phyloP scores from a whole-genome alignment of 208 protist genomes.

The Acanthamoeba healyi region DNA sequence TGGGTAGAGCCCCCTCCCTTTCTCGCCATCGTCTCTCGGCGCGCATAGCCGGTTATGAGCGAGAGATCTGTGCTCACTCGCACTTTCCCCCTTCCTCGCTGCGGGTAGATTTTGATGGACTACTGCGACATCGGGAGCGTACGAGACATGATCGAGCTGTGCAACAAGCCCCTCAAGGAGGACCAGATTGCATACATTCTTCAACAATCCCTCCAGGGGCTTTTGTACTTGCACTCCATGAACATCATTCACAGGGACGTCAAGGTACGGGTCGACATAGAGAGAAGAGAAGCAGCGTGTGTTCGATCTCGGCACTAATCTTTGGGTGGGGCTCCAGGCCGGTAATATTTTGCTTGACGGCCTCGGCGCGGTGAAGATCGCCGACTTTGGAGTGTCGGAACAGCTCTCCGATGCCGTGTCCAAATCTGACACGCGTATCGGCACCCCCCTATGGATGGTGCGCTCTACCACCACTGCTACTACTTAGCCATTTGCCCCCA shows the following conservation, averaged over 20 bases:
- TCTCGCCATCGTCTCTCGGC: too few relatives aligned
- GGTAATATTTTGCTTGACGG: slow-evolving; percentile 83
- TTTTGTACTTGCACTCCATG: slow-evolving; percentile 82
- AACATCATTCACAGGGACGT: slow-evolving; percentile 87
- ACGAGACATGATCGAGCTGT: slow-evolving; percentile 85
- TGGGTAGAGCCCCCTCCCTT: too few relatives aligned
- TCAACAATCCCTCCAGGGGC: slow-evolving; percentile 80
- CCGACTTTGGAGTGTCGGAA: slow-evolving; percentile 39
- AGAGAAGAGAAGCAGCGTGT: too few relatives aligned
- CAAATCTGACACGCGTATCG: slow-evolving; percentile 11
- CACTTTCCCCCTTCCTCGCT: not conserved
- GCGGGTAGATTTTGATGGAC: slow-evolving; percentile 88
- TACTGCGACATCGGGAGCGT: slow-evolving; percentile 87
- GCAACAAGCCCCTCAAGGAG: slow-evolving; percentile 79
- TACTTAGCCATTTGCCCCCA: not conserved
- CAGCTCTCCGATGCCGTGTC: not conserved
- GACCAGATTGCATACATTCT: slow-evolving; percentile 82
- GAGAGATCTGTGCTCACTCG: too few relatives aligned
- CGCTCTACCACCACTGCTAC: not conserved
- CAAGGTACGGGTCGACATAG: too few relatives aligned
- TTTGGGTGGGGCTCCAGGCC: not conserved
- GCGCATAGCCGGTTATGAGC: too few relatives aligned
- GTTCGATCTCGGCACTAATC: too few relatives aligned
- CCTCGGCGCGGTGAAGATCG: slow-evolving; percentile 83
- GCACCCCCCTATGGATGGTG: slow-evolving; percentile 2